Evolutionary conservation across 345 rosid species (phyloP), one percentile per base, ranked within the genome.

Genomic region (Rhizophora apiculata): DNA sequence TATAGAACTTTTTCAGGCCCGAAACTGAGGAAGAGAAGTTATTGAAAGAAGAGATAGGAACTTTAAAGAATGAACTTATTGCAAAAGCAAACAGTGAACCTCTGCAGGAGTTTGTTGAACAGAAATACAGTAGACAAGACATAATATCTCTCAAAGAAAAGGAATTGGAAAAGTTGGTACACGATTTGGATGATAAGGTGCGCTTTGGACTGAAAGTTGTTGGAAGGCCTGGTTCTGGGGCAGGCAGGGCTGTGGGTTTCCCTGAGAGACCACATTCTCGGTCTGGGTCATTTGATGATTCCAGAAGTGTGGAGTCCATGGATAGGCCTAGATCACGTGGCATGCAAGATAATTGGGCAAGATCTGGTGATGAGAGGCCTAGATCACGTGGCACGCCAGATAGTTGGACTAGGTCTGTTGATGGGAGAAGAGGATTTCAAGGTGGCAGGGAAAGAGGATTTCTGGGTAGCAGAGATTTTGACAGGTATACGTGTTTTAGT

Each of bases 281-380:
- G 26, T 80, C 85, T 66, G 96, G 94, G 32, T 92, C 99, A 32
- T 29, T 81, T 68, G 94, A 87, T 51, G 94, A 89, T 64, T 78
- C 91, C 53, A 86, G 91, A 71, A 81, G 72, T 68, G 46, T 65
- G 8, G 97, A 90, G 68, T 90, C 79, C 69, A 82, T 67, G 68
- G 91, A 84, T 72, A 88, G 96, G 69, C 98, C 97, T 63, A 73
- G 76, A 70, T 95, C 99, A 27, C 96, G 86, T 62, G 96, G 97
- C 66, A 74, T 74, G 64, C 85, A 74, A 70, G 95, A 88, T 73
- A 70, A 49, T 13, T 85, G 98, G 98, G 46, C 84, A 67, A 87
- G 89, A 74, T 83, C 80, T 60, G 74, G 63, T 74, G 90, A 86
- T 66, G 96, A 89, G 48, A 89, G 96, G 69, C 98, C 97, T 63